Base-by-base conservation (phyloP, 106 monocot genomes). In the Acorus gramineus region DNA sequence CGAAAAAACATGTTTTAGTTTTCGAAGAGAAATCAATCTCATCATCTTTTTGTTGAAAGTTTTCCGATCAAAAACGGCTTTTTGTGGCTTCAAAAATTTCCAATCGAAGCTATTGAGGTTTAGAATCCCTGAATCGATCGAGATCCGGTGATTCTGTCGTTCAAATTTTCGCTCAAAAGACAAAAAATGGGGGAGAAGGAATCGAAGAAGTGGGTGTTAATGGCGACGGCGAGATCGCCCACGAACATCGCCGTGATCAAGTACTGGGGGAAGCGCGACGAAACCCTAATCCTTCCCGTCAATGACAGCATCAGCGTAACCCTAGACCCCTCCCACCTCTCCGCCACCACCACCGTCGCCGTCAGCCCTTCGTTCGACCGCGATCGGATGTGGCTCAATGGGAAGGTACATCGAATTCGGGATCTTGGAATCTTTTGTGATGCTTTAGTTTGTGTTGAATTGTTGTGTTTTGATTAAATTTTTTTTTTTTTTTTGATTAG, bases 201-300 rank as follows among this genome's bases (percentile, higher is more conserved):
- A 55, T 49, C 57, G 52, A 72, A 52, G 44, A 67, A 53, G 14
- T 98, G 96, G 96, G 71, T 92, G 14, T 57, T 87, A 61, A 85
- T 80, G 91, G 87, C 79, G 46, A 98, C 96, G 13, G 91, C 80
- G 43, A 78, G 83, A 66, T 67, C 96, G 13, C 96, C 96, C 60
- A 98, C 96, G 44, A 98, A 98, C 76, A 98, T 98, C 13, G 96
- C 96, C 7, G 91, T 98, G 60, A 98, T 98, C 69, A 98, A 98
- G 78, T 98, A 98, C 71, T 91, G 96, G 91, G 96, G 96, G 14
- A 98, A 98, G 83, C 83, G 96, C 14, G 85, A 98, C 65, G 91
- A 98, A 69, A 73, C 78, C 46, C 75, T 98, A 47, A 87, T 91
- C 70, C 90, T 98, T 7, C 96, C 96, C 9, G 69, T 98, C 51